phyloP scores from a whole-genome alignment of 352 stramenopile species.

The Plasmopara halstedii region DNA sequence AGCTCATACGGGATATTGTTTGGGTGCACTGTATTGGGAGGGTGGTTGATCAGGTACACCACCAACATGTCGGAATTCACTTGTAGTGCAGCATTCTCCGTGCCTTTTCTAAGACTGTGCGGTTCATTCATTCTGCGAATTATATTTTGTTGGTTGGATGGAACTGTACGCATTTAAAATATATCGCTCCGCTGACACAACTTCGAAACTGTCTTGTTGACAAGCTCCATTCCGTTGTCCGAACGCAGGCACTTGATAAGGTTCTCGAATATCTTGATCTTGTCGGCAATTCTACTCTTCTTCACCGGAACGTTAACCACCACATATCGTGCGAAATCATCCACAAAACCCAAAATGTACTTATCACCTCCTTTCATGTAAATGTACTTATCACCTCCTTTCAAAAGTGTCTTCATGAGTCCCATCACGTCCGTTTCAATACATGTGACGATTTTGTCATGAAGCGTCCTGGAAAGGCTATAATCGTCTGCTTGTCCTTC shows the following conservation, averaged over 20 bases:
- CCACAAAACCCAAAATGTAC: neutral
- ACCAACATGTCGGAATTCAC: neutral
- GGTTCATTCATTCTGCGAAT: neutral
- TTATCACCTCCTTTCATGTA: neutral
- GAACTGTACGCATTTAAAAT: neutral
- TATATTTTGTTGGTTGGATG: neutral
- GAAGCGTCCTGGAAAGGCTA: neutral
- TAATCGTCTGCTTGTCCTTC: neutral
- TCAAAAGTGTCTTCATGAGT: neutral
- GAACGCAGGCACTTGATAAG: neutral
- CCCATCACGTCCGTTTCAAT: neutral
- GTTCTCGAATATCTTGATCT: neutral
- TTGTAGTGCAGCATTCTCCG: neutral
- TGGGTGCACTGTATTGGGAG: neutral
- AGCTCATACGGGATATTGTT: neutral
- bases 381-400: neutral
- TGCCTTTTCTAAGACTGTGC: neutral
- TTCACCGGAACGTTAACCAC: neutral
- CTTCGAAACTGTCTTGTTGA: neutral
- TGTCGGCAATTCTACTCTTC: neutral
- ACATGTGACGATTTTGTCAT: neutral
- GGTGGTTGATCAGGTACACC: neutral
- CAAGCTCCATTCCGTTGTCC: neutral
- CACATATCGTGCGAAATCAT: neutral
- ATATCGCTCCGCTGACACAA: neutral